These are phyloP conservation scores for Chrysanthemum seticuspe DNA, from an alignment of 129 eudicot genomes.

Conservation along the genomic window DNA sequence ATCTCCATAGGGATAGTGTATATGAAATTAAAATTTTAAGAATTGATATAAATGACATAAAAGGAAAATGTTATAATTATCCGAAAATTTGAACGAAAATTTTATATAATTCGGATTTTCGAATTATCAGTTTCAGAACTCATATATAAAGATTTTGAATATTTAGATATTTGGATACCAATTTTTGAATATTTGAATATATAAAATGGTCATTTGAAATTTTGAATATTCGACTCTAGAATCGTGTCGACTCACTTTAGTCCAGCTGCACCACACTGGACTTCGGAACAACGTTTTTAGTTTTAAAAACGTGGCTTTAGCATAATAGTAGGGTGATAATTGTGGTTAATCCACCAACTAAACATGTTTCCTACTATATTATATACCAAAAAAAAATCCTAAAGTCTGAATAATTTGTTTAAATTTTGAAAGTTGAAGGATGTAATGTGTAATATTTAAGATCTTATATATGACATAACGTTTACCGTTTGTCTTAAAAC, in stretches of 20 bases:
- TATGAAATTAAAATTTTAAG: too few species aligned
- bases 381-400: not conserved
- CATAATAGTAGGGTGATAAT: not conserved
- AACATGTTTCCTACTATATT: constrained; percentile 19
- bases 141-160: too few species aligned
- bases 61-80: too few species aligned
- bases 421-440: constrained; percentile 25
- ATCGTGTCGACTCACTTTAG: constrained; percentile 68
- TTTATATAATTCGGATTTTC: too few species aligned
- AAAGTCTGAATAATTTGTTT: constrained; percentile 20
- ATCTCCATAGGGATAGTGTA: too few species aligned
- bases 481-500: constrained; percentile 35
- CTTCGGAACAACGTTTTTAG: constrained; percentile 52
- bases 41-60: too few species aligned
- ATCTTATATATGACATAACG: constrained; percentile 27
- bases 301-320: not conserved
- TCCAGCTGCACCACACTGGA: constrained; percentile 61
- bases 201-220: too few species aligned
- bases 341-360: constrained; percentile 30
- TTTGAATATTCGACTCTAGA: constrained; percentile 41
- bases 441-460: constrained; percentile 30
- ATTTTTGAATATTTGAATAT: too few species aligned
- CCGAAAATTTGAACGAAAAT: too few species aligned
- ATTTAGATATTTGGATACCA: too few species aligned
- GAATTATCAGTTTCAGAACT: too few species aligned